These are phyloP conservation scores for Kodamaea kakaduensis DNA, from an alignment of 805 yeast genomes.

Conservation along the genomic window DNA sequence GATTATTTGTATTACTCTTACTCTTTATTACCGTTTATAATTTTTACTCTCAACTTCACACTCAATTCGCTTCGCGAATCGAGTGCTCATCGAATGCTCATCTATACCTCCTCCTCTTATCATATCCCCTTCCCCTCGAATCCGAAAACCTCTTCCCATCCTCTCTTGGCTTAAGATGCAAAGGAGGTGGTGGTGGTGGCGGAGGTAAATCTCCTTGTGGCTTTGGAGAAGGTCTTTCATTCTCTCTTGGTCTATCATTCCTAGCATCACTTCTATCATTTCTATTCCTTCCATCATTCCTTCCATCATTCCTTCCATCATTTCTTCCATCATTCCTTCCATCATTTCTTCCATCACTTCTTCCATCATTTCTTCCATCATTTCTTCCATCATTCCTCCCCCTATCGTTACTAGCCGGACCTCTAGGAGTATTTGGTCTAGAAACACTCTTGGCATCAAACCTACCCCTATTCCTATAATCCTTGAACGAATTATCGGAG, in stretches of 20 bases:
- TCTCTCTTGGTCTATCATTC: background rate
- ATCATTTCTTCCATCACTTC: conserved; percentile 3
- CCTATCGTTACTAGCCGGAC: too few relatives aligned
- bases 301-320: conserved; percentile 1
- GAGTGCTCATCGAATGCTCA: too few relatives aligned
- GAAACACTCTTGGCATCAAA: too few relatives aligned
- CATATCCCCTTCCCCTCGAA: conserved; percentile 16
- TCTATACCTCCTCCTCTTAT: conserved; percentile 27
- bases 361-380: background rate
- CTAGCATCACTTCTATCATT: conserved; percentile 2
- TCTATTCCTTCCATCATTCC: background rate
- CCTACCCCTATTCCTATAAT: too few relatives aligned
- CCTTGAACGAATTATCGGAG: too few relatives aligned
- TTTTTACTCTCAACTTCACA: too few relatives aligned
- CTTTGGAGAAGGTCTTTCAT: background rate
- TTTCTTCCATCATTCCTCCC: background rate
- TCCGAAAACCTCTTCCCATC: conserved; percentile 3
- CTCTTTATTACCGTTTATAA: too few relatives aligned
- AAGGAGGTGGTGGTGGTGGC: conserved; percentile 24
- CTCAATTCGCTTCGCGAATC: too few relatives aligned
- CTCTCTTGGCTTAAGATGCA: conserved; percentile 11
- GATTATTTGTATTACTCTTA: too few relatives aligned
- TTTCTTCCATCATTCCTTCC: conserved; percentile 1
- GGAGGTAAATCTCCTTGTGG: conserved; percentile 14
- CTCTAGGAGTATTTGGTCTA: too few relatives aligned